Evolutionary conservation across 805 yeast species (phyloP).

Genomic region (Torulaspora maleeae): DNA sequence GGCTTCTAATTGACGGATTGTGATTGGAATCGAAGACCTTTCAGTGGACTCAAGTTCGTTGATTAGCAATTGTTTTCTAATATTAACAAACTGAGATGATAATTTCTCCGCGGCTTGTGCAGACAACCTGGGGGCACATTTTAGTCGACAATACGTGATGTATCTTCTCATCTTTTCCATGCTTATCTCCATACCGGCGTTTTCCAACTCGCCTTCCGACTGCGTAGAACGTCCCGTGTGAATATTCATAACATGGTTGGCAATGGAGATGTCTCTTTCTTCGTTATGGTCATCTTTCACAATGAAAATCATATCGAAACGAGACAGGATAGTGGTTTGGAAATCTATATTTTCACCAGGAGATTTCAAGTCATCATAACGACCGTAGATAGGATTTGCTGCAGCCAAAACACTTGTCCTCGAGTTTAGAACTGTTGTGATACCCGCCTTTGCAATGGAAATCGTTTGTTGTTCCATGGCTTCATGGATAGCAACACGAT

Average conservation of each 20-base stretch:
- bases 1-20: conserved; percentile 96
- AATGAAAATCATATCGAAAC: conserved; percentile 97
- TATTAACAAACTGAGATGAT: conserved; percentile 87
- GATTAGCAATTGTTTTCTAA: conserved; percentile 74
- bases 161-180: conserved; percentile 87
- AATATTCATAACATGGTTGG: conserved; percentile 89
- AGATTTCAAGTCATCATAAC: conserved; percentile 91
- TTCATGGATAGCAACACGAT: conserved; percentile 97
- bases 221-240: conserved; percentile 69
- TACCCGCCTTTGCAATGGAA: conserved; percentile 98
- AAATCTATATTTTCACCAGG: conserved; percentile 98
- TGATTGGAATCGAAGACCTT: conserved; percentile 93
- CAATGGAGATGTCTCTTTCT: conserved; percentile 79
- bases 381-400: conserved; percentile 94
- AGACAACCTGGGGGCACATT: conserved; percentile 89
- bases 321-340: conserved; percentile 92
- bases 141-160: conserved; percentile 81
- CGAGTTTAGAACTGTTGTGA: conserved; percentile 92
- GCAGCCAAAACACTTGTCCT: conserved; percentile 97
- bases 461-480: conserved; percentile 99
- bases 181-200: conserved; percentile 73
- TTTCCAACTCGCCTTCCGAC: conserved; percentile 46
- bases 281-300: conserved; percentile 94
- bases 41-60: conserved; percentile 79
- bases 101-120: conserved; percentile 86